Evolutionary conservation across 352 stramenopile species (phyloP).

Genomic region (Pythium pectinolyticum): DNA sequence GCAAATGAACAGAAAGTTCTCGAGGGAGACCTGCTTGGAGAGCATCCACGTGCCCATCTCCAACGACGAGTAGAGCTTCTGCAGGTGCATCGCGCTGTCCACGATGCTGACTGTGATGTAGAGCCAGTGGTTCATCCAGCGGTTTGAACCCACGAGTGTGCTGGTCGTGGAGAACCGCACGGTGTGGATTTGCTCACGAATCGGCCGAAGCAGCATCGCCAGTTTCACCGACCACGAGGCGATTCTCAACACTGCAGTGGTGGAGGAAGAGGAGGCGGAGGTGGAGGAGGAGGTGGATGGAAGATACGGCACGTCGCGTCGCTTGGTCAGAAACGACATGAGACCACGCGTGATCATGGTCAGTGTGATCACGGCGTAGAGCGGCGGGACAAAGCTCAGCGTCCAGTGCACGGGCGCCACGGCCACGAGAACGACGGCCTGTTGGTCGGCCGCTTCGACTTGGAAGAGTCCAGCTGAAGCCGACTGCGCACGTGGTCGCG

Average conservation of each 20-base stretch:
- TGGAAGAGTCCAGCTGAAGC: slow-evolving; percentile 34
- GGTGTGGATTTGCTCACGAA: background rate
- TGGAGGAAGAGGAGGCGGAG: too few species aligned
- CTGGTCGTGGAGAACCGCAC: slow-evolving; percentile 3
- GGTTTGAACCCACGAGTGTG: slow-evolving; percentile 8
- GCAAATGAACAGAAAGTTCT: slow-evolving; percentile 29
- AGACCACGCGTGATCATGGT: background rate
- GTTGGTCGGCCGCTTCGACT: slow-evolving; percentile 18
- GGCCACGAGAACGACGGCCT: slow-evolving; percentile 11
- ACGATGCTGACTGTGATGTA: slow-evolving; percentile 26
- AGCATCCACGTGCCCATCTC: slow-evolving; percentile 28
- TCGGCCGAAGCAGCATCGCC: background rate
- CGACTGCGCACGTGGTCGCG: slow-evolving; percentile 8
- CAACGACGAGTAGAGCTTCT: slow-evolving; percentile 4
- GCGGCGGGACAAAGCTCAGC: slow-evolving; percentile 15
- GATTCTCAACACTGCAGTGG: too few species aligned
- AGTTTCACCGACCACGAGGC: background rate
- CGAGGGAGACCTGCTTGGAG: slow-evolving; percentile 13
- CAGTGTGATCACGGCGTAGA: background rate
- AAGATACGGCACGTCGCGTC: background rate
- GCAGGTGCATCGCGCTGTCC: slow-evolving; percentile 1
- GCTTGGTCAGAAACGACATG: background rate
- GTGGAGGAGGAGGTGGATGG: too few species aligned
- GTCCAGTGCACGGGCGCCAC: slow-evolving; percentile 27
- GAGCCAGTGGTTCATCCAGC: slow-evolving; percentile 30